Evolutionary conservation across 306 rosid genomes (phyloP).

Genomic region (Cucumis cinereus): DNA sequence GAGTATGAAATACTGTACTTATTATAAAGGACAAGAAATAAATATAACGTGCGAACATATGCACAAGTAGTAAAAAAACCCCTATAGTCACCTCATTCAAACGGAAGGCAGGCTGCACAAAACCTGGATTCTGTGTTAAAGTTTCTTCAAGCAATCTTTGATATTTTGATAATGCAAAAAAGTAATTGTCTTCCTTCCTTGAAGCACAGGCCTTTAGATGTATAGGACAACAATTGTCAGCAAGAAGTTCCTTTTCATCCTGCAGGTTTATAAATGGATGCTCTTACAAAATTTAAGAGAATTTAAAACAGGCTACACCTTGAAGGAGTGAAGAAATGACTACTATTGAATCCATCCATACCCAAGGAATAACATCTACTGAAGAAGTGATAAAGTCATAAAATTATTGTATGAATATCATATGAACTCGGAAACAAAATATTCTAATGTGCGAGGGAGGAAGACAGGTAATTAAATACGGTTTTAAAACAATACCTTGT

Average conservation of each 20-base stretch:
- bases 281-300: neutral
- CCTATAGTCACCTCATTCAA: slow-evolving; percentile 57
- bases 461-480: neutral
- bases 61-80: neutral
- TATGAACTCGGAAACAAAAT: neutral
- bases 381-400: neutral
- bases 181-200: slow-evolving; percentile 86
- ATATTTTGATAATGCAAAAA: slow-evolving; percentile 78
- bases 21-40: neutral
- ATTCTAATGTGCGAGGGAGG: neutral
- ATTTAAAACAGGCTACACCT: neutral
- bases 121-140: slow-evolving; percentile 49
- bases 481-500: slow-evolving; percentile 45
- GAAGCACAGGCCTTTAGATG: slow-evolving; percentile 89
- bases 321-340: neutral
- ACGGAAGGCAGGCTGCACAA: slow-evolving; percentile 82
- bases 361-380: neutral
- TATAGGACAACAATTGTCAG: slow-evolving; percentile 63
- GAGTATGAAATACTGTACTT: neutral
- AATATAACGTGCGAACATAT: neutral
- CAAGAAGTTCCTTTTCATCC: slow-evolving; percentile 92
- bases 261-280: slow-evolving; percentile 16
- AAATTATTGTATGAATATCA: neutral
- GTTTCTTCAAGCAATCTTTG: slow-evolving; percentile 62
- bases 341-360: neutral